These are phyloP conservation scores for Suillus brevipes DNA, from an alignment of 768 basidiomycete species.

Conservation along the genomic window DNA sequence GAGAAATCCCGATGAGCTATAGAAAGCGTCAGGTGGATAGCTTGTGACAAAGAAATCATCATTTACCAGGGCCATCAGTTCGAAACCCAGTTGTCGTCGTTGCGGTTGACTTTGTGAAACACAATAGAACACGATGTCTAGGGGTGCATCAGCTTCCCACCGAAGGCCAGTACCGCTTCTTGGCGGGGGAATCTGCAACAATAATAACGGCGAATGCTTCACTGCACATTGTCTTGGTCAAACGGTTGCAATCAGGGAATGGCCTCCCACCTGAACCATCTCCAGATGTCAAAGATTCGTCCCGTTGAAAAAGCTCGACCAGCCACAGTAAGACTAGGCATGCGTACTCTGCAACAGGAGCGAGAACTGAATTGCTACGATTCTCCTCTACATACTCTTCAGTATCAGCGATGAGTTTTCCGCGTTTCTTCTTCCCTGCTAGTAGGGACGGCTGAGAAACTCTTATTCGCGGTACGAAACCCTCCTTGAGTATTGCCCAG, in stretches of 20 bases:
- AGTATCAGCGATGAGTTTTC: constrained; percentile 28
- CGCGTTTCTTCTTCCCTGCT: constrained; percentile 34
- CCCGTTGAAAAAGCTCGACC: constrained; percentile 64
- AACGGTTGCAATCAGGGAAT: background rate
- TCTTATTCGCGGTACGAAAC: constrained; percentile 45
- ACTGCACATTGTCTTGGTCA: constrained; percentile 27
- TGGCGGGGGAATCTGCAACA: constrained; percentile 59
- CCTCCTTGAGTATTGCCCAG: constrained; percentile 61
- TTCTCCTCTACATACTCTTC: constrained; percentile 25
- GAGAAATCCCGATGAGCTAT: constrained; percentile 44
- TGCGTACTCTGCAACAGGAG: constrained; percentile 56
- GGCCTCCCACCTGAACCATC: constrained; percentile 29
- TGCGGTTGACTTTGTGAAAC: constrained; percentile 32
- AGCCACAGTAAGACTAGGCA: constrained; percentile 78
- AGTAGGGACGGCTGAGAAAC: constrained; percentile 14
- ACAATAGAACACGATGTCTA: constrained; percentile 47
- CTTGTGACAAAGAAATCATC: background rate
- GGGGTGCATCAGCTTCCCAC: constrained; percentile 54
- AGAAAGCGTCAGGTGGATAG: background rate
- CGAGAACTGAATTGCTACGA: constrained; percentile 14
- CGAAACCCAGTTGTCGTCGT: constrained; percentile 35
- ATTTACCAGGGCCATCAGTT: constrained; percentile 34
- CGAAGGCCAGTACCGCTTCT: constrained; percentile 46
- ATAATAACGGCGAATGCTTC: constrained; percentile 51
- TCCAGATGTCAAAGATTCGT: constrained; percentile 43